phyloP scores from a whole-genome alignment of 768 basidiomycete genomes.

The Tulasnella sp. region DNA sequence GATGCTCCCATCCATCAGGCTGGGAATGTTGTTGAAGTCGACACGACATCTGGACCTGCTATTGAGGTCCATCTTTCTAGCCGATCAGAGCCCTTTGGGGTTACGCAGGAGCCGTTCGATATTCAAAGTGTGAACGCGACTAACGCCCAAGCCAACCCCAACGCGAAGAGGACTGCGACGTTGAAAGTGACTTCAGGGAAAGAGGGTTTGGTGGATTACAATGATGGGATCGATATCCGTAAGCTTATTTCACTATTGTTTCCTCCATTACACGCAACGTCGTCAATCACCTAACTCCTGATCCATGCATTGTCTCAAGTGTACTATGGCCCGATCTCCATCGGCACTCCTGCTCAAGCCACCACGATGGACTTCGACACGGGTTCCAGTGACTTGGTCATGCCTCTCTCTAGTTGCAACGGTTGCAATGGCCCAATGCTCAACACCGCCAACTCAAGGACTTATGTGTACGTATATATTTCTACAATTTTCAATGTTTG shows the following conservation, averaged over 20 bases:
- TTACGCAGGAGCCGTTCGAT: too few species aligned
- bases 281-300: too few species aligned
- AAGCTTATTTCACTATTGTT: not conserved
- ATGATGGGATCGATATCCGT: not conserved
- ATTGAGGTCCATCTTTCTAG: too few species aligned
- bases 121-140: too few species aligned
- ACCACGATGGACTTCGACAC: slow-evolving; percentile 17
- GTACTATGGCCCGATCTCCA: too few species aligned
- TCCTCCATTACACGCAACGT: too few species aligned
- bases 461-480: not conserved
- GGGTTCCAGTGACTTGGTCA: slow-evolving; percentile 1
- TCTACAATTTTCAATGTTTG: not conserved
- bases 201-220: not conserved
- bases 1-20: too few species aligned
- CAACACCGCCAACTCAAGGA: not conserved
- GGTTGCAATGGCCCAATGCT: not conserved
- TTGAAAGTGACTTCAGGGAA: not conserved
- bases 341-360: slow-evolving; percentile 10
- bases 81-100: too few species aligned
- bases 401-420: not conserved
- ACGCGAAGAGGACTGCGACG: not conserved
- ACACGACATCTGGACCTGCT: too few species aligned
- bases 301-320: too few species aligned
- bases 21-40: too few species aligned
- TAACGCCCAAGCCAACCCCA: slow-evolving; percentile 3